Base-by-base conservation (phyloP, 805 yeast species). In the Debaryomyces maramus region DNA sequence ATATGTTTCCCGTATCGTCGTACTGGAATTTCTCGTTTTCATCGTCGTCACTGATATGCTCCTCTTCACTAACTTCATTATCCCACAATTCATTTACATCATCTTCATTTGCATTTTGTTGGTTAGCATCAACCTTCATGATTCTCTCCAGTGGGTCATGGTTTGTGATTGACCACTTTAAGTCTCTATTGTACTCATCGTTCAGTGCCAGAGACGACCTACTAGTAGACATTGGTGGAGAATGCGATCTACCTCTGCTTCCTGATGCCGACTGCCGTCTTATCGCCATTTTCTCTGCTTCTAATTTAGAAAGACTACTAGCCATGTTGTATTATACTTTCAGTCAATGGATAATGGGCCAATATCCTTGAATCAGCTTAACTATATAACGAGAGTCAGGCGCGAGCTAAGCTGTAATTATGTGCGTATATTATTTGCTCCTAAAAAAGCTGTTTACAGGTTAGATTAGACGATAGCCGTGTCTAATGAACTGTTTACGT, bases 61-160 rank as follows among this genome's bases (percentile, higher is more conserved):
- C 85, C 47, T 80, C 85, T 37, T 80, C 83, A 52, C 80, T 72
- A 9, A 62, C 62, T 39, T 69, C 75, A 38, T 64, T 48, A 22
- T 53, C 50, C 60, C 62, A 61, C 32, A 36, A 43, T 11, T 38
- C 48, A 5, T 43, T 40, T 1, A 44, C 47, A n/a, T 33, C 42
- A 11, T 36, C 48, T n/a, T 39, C 36, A 20, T 41, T 44, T 8
- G 53, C 44, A 8, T 36, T 38, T n/a, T 35, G 40, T 13, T 39
- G 39, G 10, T 30, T 20, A 2, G 26, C 31, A 8, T 39, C 40
- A 10, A 38, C 20, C n/a, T 53, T 51, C 10, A 51, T 53, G 24
- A 83, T 57, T 43, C 93, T 64, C 51, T 82, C 85, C 46, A 82
- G 81, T 0, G 95, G 95, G 51, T 85, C 90, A 50, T 80, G 85